Evolutionary conservation across 495 filamentous ascomycete genomes (phyloP), one percentile per base, ranked within the genome.

Genomic region (Neurospora terricola): DNA sequence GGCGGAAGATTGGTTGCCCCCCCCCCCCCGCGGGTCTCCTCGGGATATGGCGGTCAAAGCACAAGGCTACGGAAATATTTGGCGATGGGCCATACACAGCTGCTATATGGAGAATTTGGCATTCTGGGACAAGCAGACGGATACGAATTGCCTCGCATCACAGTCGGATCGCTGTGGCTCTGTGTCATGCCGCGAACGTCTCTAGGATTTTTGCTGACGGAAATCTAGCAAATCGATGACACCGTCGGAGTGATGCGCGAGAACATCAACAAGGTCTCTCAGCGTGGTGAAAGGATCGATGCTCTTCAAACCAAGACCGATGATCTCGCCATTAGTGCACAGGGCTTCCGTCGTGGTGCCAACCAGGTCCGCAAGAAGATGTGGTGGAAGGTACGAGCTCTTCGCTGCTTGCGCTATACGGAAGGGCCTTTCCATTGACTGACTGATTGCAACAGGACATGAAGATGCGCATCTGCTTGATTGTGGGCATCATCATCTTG

Each of bases 401-500:
- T 9, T 18, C 3, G 38, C 0, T 14, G 11, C 14, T 59, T 38
- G 27, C 68, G 54, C 23, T 9, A 8, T 66, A 66, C 27, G 6
- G 30, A 14, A 21, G 37, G 30, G 12, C 10, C 1, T 37, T 1
- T 36, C 4, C 23, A n/a, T 27, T 75, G 37, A 54, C 73, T 23
- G 2, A 42, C 23, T 54, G 27, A 27, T 54, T 7, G 16, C 42
- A 39, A 23, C 62, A 81, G 88, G 95, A 99, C 82, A 97, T 98
- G 94, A 97, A 97, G 88, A 99, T 98, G 96, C 90, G 95, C 78
- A 96, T 98, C 84, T 98, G 94, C 82, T 85, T 99, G 78, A 91
- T 94, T 73, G 86, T 91, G 72, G 95, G 93, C 73, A 91, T 98
- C 82, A 91, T 97, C 77, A 85, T 98, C 71, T 84, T 98, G 75